Evolutionary conservation across 371 early-diverging fungal genomes (phyloP), one percentile per base, ranked within the genome.

Genomic region (Rhizopus delemar): DNA sequence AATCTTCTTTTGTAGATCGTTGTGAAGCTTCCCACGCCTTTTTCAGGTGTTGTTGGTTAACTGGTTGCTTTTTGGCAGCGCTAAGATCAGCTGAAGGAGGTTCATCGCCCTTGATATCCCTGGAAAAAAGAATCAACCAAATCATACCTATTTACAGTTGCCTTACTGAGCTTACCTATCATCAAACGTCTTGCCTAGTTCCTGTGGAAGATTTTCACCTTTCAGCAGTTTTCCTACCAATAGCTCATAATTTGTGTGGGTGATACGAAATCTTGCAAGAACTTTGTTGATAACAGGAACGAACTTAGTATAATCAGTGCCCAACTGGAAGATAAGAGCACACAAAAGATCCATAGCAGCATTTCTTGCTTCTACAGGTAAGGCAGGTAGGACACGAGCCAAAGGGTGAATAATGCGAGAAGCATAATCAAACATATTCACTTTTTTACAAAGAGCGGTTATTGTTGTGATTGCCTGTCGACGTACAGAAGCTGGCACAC

Each of bases 1-100:
- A 99, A 71, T 96, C 98, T 61, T 96, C 97, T 60, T 89, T 90
- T 1, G 95, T 93, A 2, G 93, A 89, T 57, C 93, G 73, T 67
- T 94, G 95, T 3, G 91, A 89, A 2, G 93, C 89, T 51, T 94
- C 94, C 97, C 97, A 98, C 1, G 95, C 91, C 53, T 91, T 91
- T 57, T 92, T 93, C 51, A 99, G 81, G 59, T 90, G 86, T 50
- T 81, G 81, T 45, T 93, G 95, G 70, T 96, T 95, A 15, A 98
- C 91, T 3, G 93, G 89, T 15, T 94, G 85, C 62, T 90, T 91
- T 56, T 83, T 81, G 3, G 78, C 74, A 29, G 73, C 61, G 36
- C 74, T 76, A 22, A 79, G 62, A 36, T 87, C 89, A 7, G 79
- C 82, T 0, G 82, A 78, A 31, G 82, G 78, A 41, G 73, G 72